phyloP scores from a whole-genome alignment of 2,329 filamentous ascomycete species.

The Calonectria hawksworthii region DNA sequence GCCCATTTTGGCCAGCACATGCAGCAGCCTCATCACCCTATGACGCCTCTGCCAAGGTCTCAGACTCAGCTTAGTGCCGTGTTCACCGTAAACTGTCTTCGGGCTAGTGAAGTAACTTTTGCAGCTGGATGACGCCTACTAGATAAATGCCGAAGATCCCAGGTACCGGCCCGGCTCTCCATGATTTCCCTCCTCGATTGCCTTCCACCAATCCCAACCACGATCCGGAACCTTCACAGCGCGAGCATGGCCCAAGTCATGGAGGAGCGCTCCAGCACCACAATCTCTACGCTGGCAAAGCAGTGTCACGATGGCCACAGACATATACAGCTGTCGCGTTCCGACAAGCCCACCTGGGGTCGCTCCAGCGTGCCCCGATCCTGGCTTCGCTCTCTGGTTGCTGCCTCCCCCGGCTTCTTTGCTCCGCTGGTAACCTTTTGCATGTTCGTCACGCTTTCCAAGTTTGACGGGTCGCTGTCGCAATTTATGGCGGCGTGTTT shows the following conservation, averaged over 20 bases:
- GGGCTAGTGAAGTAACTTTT: not conserved
- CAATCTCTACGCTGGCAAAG: not conserved
- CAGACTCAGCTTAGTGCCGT: not conserved
- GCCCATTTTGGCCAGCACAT: not conserved
- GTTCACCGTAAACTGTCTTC: not conserved
- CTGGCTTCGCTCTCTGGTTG: constrained; percentile 41
- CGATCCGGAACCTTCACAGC: not conserved
- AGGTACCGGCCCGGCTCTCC: not conserved
- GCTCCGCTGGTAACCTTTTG: constrained; percentile 40
- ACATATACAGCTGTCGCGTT: not conserved
- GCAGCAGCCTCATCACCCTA: not conserved
- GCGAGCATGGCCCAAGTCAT: not conserved
- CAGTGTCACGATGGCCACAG: not conserved
- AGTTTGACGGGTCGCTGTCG: constrained; percentile 39
- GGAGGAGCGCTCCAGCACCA: not conserved
- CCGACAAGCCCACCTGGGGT: constrained; percentile 36
- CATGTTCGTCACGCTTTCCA: constrained; percentile 41
- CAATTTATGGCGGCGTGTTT: constrained; percentile 20
- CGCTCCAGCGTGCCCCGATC: constrained; percentile 41
- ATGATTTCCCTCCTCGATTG: not conserved
- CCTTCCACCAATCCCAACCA: not conserved
- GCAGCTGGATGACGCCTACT: not conserved
- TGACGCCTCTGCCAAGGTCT: not conserved
- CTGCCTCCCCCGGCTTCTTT: constrained; percentile 40
- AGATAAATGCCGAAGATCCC: constrained; percentile 1